Percentiles rank a stretch among this genome's conserved stretches.
phyloP scores from a whole-genome alignment of 352 stramenopile species.

The Phytophthora foliorum region DNA sequence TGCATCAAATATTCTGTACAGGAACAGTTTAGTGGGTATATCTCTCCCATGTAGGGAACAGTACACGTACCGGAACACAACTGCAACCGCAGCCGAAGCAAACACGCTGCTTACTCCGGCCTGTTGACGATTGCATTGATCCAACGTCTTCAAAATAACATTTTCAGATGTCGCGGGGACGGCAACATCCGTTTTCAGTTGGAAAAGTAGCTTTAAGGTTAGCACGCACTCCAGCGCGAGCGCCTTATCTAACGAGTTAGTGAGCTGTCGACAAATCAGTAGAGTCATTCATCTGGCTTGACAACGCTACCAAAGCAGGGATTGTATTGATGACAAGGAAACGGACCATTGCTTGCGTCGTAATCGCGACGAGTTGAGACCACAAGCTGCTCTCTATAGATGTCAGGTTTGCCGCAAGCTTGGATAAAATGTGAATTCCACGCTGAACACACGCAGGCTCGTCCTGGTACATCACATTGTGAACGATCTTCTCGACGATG shows the following conservation, averaged over 20 bases:
- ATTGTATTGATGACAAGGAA: not conserved
- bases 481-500: slow-evolving; percentile 33
- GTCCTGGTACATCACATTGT: slow-evolving; percentile 28
- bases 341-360: slow-evolving; percentile 40
- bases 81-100: slow-evolving; percentile 17
- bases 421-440: slow-evolving; percentile 26
- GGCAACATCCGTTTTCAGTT: slow-evolving; percentile 5
- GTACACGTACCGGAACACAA: slow-evolving; percentile 31
- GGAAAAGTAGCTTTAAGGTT: slow-evolving; percentile 35
- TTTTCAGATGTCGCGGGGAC: slow-evolving; percentile 30
- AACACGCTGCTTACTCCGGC: slow-evolving; percentile 10
- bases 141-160: slow-evolving; percentile 38
- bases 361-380: slow-evolving; percentile 25
- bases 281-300: not conserved
- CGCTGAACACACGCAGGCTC: slow-evolving; percentile 31
- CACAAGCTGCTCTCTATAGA: slow-evolving; percentile 20
- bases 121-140: slow-evolving; percentile 19
- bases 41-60: not conserved
- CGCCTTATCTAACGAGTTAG: slow-evolving; percentile 17
- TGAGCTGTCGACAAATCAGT: slow-evolving; percentile 25
- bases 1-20: slow-evolving; percentile 18
- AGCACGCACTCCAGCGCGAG: slow-evolving; percentile 34
- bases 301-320: not conserved
- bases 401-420: slow-evolving; percentile 10
- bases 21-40: not conserved